Conservation (phyloP, 148 eudicot species). For the Rhododendron simsii region DNA sequence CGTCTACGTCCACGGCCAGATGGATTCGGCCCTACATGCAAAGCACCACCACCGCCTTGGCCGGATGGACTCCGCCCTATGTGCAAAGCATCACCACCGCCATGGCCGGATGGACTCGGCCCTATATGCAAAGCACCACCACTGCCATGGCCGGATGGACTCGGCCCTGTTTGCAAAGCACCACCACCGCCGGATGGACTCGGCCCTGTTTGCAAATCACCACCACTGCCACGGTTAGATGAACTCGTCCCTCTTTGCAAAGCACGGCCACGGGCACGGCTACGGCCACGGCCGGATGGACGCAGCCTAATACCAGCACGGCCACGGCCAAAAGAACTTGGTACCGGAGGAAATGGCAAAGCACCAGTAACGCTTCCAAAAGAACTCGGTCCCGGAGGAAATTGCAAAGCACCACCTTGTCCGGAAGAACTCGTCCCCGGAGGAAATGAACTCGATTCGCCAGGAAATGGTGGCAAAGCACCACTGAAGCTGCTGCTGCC, state of each 20-base stretch:
- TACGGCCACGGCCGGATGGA: background rate
- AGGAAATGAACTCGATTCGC: background rate
- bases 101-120: background rate
- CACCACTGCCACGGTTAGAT: background rate
- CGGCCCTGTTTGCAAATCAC: background rate
- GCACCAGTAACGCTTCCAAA: background rate
- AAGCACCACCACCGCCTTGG: background rate
- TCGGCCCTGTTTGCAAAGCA: no score
- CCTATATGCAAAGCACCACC: background rate
- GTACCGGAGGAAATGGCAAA: background rate
- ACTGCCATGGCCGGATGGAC: no score
- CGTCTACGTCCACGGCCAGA: background rate
- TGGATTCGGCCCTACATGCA: background rate
- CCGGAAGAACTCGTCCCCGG: background rate
- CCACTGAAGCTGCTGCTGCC: background rate
- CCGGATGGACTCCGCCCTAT: background rate
- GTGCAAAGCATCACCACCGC: background rate
- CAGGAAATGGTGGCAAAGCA: background rate
- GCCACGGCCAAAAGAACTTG: background rate
- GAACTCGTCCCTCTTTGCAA: background rate
- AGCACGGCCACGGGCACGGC: background rate
- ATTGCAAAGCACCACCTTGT: background rate
- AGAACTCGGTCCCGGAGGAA: background rate
- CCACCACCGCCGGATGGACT: background rate
- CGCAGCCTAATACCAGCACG: background rate